Conservation (phyloP, 2,329 filamentous ascomycete species). For the Hypoxylon sp. region DNA sequence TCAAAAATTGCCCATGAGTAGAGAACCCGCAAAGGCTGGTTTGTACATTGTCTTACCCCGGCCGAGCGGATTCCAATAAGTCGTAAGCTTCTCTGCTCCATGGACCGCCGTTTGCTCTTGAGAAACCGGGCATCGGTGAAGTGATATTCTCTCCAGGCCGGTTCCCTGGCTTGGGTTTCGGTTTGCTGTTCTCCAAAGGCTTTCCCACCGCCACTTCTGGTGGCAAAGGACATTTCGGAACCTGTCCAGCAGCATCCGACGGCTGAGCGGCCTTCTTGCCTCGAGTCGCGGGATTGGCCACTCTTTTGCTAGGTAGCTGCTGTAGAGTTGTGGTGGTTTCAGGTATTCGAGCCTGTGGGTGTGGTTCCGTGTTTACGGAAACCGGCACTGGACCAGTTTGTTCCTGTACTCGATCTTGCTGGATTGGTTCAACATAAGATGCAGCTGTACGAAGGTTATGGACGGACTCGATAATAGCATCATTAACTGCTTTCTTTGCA, state of each 20-base stretch:
- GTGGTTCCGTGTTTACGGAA: constrained; percentile 7
- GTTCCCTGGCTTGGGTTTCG: constrained; percentile 16
- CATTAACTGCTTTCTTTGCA: background rate
- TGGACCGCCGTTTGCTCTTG: constrained; percentile 67
- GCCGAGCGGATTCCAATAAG: constrained; percentile 70
- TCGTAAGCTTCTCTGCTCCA: constrained; percentile 79
- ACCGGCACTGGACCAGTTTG: constrained; percentile 17
- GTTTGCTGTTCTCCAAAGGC: constrained; percentile 17
- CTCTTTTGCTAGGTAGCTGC: constrained; percentile 45
- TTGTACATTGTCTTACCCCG: constrained; percentile 49
- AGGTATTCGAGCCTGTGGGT: constrained; percentile 14
- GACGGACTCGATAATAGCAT: background rate
- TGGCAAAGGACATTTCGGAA: constrained; percentile 54
- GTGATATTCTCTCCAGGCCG: constrained; percentile 23
- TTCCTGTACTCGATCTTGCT: constrained; percentile 3
- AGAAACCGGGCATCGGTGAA: constrained; percentile 57
- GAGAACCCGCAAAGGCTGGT: background rate
- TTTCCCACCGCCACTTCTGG: constrained; percentile 28
- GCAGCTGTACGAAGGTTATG: constrained; percentile 5
- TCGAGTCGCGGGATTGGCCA: constrained; percentile 62
- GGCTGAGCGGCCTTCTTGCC: constrained; percentile 65
- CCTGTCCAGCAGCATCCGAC: constrained; percentile 63
- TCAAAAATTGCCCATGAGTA: background rate
- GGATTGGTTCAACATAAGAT: background rate
- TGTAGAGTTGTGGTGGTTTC: constrained; percentile 15